Evolutionary conservation across 2,329 filamentous ascomycete genomes (phyloP).

Genomic region (Fusarium avenaceum): DNA sequence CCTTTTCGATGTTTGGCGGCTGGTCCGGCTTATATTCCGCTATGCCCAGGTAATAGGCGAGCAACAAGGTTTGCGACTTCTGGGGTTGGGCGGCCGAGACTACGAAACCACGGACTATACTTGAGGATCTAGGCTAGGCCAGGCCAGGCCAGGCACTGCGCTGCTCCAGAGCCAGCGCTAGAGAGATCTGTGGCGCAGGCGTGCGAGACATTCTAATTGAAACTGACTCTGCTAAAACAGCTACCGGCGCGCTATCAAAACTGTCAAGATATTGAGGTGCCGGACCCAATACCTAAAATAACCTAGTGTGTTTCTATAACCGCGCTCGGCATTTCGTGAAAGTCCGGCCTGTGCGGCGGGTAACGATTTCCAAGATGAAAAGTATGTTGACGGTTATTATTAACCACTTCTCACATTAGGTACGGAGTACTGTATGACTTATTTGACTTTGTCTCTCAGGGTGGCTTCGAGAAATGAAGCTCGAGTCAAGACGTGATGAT

Average conservation of each 20-base stretch:
- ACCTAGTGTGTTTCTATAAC: constrained; percentile 27
- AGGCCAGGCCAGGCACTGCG: constrained; percentile 21
- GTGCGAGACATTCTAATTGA: constrained; percentile 16
- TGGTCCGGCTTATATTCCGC: constrained; percentile 38
- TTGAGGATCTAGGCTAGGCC: constrained; percentile 3
- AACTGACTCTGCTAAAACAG: constrained; percentile 19
- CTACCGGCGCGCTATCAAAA: constrained; percentile 14
- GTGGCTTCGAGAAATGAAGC: background rate
- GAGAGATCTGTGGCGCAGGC: constrained; percentile 39
- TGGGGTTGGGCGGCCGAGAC: constrained; percentile 34
- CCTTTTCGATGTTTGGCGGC: constrained; percentile 18
- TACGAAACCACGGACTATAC: constrained; percentile 1
- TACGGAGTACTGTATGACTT: background rate
- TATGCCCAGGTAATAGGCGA: constrained; percentile 25
- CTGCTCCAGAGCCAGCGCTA: constrained; percentile 1
- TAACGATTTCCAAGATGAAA: constrained; percentile 36
- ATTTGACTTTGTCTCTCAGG: background rate
- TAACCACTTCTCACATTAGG: background rate
- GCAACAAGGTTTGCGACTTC: constrained; percentile 8
- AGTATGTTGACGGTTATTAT: too few species aligned
- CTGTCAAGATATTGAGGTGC: constrained; percentile 23
- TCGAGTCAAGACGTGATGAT: constrained; percentile 11
- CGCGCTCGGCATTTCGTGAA: constrained; percentile 30
- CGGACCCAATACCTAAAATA: constrained; percentile 24
- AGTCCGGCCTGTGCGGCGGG: constrained; percentile 25